Evolutionary conservation across 345 rosid genomes (phyloP).

Genomic region (Conringia planisiliqua): DNA sequence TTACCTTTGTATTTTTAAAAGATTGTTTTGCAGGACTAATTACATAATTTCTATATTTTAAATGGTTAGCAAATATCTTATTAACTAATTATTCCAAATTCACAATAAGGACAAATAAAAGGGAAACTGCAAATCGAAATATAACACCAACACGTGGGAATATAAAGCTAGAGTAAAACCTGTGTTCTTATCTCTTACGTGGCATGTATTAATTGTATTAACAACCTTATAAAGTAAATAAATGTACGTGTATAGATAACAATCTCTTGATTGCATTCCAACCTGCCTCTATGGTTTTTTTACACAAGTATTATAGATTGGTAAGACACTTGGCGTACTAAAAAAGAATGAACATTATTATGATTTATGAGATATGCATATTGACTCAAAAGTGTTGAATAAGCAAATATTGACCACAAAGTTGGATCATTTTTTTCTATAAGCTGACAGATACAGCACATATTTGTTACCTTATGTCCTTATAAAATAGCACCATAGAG

Average conservation of each 20-base stretch:
- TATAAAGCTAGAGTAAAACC: neutral
- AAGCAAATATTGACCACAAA: neutral
- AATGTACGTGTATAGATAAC: neutral
- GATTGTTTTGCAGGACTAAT: neutral
- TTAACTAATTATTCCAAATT: neutral
- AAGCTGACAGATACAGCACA: neutral
- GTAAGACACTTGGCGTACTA: slow-evolving; percentile 4
- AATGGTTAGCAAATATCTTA: neutral
- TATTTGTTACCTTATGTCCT: neutral
- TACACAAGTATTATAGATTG: slow-evolving; percentile 1
- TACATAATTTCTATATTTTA: neutral
- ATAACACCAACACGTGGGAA: slow-evolving; percentile 7
- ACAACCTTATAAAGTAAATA: neutral
- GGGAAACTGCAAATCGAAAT: neutral
- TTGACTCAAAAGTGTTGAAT: neutral
- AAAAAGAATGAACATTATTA: neutral
- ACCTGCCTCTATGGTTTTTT: neutral
- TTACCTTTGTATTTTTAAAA: neutral
- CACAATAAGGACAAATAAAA: neutral
- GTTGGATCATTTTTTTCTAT: neutral
- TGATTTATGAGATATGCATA: neutral
- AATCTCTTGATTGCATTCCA: neutral
- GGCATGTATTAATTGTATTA: neutral
- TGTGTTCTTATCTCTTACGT: slow-evolving; percentile 9
- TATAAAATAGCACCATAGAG: slow-evolving; percentile 5